phyloP scores from a whole-genome alignment of 768 basidiomycete genomes.

The Gelatoporia subvermispora region DNA sequence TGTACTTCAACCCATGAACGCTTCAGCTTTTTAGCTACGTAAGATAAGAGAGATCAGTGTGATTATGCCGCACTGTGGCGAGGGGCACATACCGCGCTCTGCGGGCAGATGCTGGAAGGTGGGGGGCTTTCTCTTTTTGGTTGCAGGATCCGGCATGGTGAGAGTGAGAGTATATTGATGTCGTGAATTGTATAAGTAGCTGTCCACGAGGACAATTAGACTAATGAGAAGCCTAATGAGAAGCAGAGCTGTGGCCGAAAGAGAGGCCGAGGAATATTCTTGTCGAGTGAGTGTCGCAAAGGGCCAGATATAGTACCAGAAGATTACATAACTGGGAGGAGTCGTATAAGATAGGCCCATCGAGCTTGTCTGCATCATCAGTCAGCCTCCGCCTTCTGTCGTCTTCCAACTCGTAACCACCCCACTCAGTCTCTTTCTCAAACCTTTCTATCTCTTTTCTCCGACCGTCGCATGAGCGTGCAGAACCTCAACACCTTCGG shows the following conservation, averaged over 20 bases:
- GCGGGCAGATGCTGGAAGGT: constrained; percentile 65
- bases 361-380: constrained; percentile 2
- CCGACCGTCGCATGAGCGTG: constrained; percentile 82
- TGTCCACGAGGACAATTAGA: constrained; percentile 4
- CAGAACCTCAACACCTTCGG: constrained; percentile 86
- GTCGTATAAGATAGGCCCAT: constrained; percentile 13
- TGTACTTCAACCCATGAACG: constrained; percentile 71
- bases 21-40: constrained; percentile 74
- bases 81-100: constrained; percentile 47
- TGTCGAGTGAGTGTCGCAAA: constrained; percentile 1
- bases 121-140: constrained; percentile 58
- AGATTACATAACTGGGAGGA: constrained; percentile 17
- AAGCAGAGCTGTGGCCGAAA: background rate
- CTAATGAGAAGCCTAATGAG: constrained; percentile 1
- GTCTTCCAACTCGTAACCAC: constrained; percentile 25
- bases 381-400: constrained; percentile 13
- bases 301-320: constrained; percentile 1
- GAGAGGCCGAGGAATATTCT: background rate
- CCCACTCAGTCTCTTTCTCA: constrained; percentile 41
- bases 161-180: constrained; percentile 1
- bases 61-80: background rate
- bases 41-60: constrained; percentile 3
- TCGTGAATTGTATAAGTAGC: background rate
- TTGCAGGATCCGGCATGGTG: constrained; percentile 3
- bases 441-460: constrained; percentile 25